Evolutionary conservation across 148 eudicot species (phyloP), one percentile per base, ranked within the genome.

Genomic region (Nepenthes gracilis): DNA sequence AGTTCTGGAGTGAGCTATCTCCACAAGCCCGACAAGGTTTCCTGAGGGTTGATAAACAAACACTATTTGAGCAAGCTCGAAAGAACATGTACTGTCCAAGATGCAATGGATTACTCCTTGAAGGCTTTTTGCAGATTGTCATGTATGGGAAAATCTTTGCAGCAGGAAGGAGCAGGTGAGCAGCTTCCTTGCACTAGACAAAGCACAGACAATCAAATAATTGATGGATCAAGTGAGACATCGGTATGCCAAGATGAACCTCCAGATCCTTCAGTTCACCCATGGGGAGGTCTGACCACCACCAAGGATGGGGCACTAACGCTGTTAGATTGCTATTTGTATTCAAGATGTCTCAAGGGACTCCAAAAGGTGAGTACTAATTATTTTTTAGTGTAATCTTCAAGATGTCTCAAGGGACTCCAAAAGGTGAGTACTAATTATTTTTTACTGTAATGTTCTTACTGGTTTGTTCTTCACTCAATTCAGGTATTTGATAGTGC

Each of bases 21-120:
- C 71, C 77, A 45, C 95, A 88, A 74, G 89, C 84, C 66, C 85
- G 96, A 40, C 85, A 82, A 66, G 64, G 82, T 58, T 95, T 93
- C 58, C 72, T 93, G 79, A 75, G 80, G 74, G 77, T 93, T 47
- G 96, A 93, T 61, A 93, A 88, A 62, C 98, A 88, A 66, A 75
- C 83, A 13, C 78, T 93, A 47, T 86, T 86, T 38, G 98, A 93
- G 82, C 91, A 88, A 77, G 96, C 98, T 64, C 96, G 98, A 62
- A 93, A 93, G 68, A 93, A 88, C 68, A 77, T 84, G 85, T 93
- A 93, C 66, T 93, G 98, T 68, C 88, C 98, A 50, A 88, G 98
- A 73, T 93, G 98, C 82, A 88, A 84, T 49, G 98, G 98, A 57
- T 72, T 93, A 57, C 79, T 93, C 77, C 95, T 88, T 55, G 98